Evolutionary conservation across 257 asterid species (phyloP), one percentile per base, ranked within the genome.

Genomic region (Rhazya stricta): DNA sequence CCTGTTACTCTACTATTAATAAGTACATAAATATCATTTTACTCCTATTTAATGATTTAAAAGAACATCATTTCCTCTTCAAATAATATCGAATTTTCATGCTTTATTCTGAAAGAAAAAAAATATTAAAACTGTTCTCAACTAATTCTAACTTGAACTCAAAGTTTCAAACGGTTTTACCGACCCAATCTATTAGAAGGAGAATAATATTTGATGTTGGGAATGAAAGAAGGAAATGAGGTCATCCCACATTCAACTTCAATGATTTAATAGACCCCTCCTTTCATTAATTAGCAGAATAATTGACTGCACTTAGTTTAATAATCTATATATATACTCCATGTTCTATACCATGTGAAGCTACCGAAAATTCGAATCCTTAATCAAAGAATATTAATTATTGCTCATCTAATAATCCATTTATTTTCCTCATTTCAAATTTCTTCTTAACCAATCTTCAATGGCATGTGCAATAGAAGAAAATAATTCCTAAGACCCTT

Each of bases 291-390:
- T 79, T 75, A 74, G 16, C 76, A 69, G 71, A 58, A 76, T 70
- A 74, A 72, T 77, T 61, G 67, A 30, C 67, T 61, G 67, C 41
- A n/a, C 67, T 30, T 29, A 2, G 70, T 72, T 70, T 65, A 19
- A 32, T 34, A 36, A 39, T 81, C 74, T 74, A n/a, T n/a, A n/a
- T n/a, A n/a, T n/a, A n/a, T n/a, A 74, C 27, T 73, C 74, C 91
- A 85, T 77, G 85, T 86, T 84, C 84, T 84, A 77, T 68, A 70
- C 89, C 89, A 85, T 82, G 91, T 90, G 96, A 80, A 73, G 36
- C 79, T 72, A 77, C 71, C 87, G 50, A 74, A 65, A 75, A 73
- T 72, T 70, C 71, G 82, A 78, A 77, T 79, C 79, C 74, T 67
- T 73, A 75, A 48, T 36, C 15, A 18, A 10, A 48, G 29, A 70